phyloP scores from a whole-genome alignment of 2,329 filamentous ascomycete species.

The Colletotrichum endophyticum region DNA sequence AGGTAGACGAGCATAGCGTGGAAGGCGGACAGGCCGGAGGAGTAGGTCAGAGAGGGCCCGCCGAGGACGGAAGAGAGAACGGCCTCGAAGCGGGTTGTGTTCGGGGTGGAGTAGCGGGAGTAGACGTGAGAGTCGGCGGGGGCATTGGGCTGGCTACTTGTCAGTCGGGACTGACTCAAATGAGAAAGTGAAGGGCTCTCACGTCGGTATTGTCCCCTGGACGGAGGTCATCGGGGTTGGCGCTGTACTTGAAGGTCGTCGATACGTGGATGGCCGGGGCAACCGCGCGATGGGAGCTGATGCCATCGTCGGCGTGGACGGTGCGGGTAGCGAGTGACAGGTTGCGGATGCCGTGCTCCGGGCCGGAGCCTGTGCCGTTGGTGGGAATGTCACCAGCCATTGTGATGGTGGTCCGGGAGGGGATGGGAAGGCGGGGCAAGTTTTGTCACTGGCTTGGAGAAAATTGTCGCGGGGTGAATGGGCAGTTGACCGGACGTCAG shows the following conservation, averaged over 20 bases:
- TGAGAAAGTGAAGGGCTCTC: conserved; percentile 28
- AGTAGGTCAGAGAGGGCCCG: conserved; percentile 76
- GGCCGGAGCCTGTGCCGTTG: neutral
- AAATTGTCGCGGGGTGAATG: neutral
- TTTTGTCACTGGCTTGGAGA: neutral
- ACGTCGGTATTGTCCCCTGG: conserved; percentile 60
- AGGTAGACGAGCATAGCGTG: conserved; percentile 85
- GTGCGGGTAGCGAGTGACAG: conserved; percentile 71
- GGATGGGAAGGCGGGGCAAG: neutral
- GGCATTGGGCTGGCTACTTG: conserved; percentile 47
- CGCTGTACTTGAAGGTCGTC: conserved; percentile 85
- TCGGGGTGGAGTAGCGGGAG: conserved; percentile 80
- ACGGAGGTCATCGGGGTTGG: conserved; percentile 70
- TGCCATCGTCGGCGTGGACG: conserved; percentile 82
- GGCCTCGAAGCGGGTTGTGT: conserved; percentile 83
- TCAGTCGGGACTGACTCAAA: neutral
- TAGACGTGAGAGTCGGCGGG: conserved; percentile 76
- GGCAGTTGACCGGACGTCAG: neutral
- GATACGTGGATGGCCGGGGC: conserved; percentile 90
- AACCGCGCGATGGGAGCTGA: conserved; percentile 78
- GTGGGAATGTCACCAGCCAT: conserved; percentile 3
- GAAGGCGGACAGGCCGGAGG: conserved; percentile 85
- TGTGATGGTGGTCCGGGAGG: neutral
- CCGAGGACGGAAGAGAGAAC: conserved; percentile 77
- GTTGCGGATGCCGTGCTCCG: conserved; percentile 28